These are phyloP conservation scores for Exophiala viscosa DNA, from an alignment of 2,329 filamentous ascomycete genomes.

Conservation along the genomic window DNA sequence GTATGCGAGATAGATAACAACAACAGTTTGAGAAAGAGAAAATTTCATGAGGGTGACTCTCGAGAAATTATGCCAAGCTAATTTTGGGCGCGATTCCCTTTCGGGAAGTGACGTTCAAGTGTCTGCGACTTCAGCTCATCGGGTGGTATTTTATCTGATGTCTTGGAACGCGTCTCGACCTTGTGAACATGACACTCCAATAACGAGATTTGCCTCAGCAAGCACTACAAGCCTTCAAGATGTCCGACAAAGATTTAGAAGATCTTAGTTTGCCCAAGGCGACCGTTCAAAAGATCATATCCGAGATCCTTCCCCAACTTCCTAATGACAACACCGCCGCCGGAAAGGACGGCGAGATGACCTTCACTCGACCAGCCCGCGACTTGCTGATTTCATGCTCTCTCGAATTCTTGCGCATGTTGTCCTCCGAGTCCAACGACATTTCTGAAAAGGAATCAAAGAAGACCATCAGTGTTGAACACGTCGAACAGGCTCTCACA, in stretches of 20 bases:
- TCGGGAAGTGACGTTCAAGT: not conserved
- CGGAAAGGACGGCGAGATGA: slow-evolving; percentile 41
- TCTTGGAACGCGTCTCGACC: too few species aligned
- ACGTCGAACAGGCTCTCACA: slow-evolving; percentile 91
- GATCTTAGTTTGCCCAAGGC: slow-evolving; percentile 62
- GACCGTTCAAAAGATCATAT: slow-evolving; percentile 78
- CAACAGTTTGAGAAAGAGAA: slow-evolving; percentile 11
- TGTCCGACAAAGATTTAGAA: slow-evolving; percentile 56
- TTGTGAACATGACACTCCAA: too few species aligned
- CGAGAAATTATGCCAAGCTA: slow-evolving; percentile 10
- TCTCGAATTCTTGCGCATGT: slow-evolving; percentile 96
- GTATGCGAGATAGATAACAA: too few species aligned
- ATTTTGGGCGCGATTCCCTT: slow-evolving; percentile 6
- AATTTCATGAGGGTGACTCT: slow-evolving; percentile 8
- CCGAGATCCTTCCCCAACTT: slow-evolving; percentile 71
- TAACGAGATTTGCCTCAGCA: too few species aligned
- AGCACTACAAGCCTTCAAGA: slow-evolving; percentile 26
- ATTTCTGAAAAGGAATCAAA: slow-evolving; percentile 98
- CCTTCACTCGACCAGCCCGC: slow-evolving; percentile 88
- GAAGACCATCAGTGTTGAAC: slow-evolving; percentile 97
- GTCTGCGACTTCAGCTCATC: too few species aligned
- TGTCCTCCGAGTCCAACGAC: slow-evolving; percentile 98
- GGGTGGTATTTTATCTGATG: too few species aligned
- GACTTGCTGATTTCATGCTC: slow-evolving; percentile 97
- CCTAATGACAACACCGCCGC: slow-evolving; percentile 43